Evolutionary conservation across 192 early-diverging fungal species (phyloP).

Genomic region (Coemansia sp.): DNA sequence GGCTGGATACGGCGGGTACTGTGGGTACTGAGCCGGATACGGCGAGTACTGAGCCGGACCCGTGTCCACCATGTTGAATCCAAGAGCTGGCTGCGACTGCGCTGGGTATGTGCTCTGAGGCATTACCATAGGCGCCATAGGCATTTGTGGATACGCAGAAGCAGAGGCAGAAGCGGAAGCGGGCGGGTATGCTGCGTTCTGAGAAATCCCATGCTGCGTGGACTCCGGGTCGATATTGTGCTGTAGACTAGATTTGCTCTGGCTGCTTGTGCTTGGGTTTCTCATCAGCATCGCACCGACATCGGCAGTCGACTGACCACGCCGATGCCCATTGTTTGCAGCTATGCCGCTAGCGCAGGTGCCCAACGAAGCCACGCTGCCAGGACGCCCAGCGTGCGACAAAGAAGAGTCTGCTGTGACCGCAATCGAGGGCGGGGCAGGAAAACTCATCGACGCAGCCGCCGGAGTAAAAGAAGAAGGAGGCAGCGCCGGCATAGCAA

Average conservation of each 20-base stretch:
- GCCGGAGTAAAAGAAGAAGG: background rate
- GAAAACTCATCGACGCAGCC: background rate
- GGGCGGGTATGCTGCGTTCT: background rate
- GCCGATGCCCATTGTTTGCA: background rate
- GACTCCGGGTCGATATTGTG: background rate
- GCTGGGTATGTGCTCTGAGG: background rate
- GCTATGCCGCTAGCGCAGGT: background rate
- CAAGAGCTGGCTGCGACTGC: background rate
- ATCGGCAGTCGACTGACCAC: background rate
- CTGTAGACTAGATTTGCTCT: background rate
- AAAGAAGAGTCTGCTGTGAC: background rate
- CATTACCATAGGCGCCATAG: background rate
- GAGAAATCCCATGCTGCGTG: background rate
- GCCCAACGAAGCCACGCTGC: background rate
- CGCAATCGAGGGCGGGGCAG: background rate
- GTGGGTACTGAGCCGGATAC: background rate
- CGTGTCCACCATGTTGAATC: slow-evolving; percentile 2
- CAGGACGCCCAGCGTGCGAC: background rate
- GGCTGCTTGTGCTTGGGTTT: background rate
- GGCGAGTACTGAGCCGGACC: background rate
- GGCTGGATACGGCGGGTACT: background rate
- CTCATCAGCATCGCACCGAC: background rate
- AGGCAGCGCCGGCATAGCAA: background rate
- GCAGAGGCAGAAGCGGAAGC: background rate
- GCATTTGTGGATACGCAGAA: background rate